phyloP scores from a whole-genome alignment of 2,329 filamentous ascomycete species.

The Aspergillus cejpii region DNA sequence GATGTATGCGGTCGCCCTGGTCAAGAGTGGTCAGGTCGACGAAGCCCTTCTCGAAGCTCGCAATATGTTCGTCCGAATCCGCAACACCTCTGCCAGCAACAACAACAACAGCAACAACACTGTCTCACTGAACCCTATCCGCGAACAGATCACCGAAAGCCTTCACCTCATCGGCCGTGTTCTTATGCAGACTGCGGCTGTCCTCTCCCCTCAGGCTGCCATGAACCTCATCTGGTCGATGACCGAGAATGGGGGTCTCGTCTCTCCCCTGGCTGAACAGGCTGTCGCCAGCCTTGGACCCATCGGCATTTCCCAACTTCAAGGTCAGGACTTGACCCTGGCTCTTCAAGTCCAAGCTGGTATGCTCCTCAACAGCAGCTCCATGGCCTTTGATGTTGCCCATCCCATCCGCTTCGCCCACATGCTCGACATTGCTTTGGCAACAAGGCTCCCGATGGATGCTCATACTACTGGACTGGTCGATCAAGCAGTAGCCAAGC shows the following conservation, averaged over 20 bases:
- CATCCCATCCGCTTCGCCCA: conserved; percentile 56
- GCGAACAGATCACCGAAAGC: conserved; percentile 81
- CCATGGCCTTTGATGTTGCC: conserved; percentile 48
- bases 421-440: conserved; percentile 53
- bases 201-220: conserved; percentile 49
- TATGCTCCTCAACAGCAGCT: conserved; percentile 37
- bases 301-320: conserved; percentile 53
- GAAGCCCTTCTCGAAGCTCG: conserved; percentile 74
- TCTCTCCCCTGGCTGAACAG: conserved; percentile 55
- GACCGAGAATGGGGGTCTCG: conserved; percentile 58
- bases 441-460: conserved; percentile 49
- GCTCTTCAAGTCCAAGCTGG: conserved; percentile 55
- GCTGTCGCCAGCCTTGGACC: conserved; percentile 55
- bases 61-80: conserved; percentile 79
- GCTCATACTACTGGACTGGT: conserved; percentile 51
- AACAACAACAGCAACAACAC: too few species aligned
- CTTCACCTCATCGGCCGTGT: conserved; percentile 61
- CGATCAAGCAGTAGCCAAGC: conserved; percentile 52
- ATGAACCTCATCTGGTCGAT: conserved; percentile 58
- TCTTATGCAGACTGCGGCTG: conserved; percentile 47
- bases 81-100: conserved; percentile 51
- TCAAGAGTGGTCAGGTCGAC: conserved; percentile 76
- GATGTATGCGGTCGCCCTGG: conserved; percentile 84
- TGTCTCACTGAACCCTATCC: conserved; percentile 48
- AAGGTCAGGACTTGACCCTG: conserved; percentile 47